Evolutionary conservation across 2,329 filamentous ascomycete species (phyloP).

Genomic region (Trichophyton equinum): DNA sequence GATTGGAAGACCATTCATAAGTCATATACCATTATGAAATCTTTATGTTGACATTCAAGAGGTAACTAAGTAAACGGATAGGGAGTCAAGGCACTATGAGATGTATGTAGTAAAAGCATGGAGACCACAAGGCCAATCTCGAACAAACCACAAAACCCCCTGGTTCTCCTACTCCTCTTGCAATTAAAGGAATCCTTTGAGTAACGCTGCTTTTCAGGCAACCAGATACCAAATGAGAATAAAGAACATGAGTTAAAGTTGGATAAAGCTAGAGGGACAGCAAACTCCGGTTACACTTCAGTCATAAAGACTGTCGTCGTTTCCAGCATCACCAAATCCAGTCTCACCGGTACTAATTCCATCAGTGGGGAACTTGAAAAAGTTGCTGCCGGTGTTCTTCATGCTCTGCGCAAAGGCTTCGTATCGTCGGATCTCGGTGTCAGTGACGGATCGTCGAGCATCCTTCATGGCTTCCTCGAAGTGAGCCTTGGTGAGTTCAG

Average conservation of each 20-base stretch:
- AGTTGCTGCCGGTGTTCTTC: slow-evolving; percentile 93
- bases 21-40: neutral
- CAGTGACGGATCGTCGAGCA: slow-evolving; percentile 83
- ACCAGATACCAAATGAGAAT: neutral
- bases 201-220: neutral
- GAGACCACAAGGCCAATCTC: neutral
- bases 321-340: slow-evolving; percentile 70
- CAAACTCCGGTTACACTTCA: slow-evolving; percentile 3
- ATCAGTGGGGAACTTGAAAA: slow-evolving; percentile 79
- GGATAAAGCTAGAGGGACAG: neutral
- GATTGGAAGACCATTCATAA: neutral
- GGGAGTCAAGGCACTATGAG: neutral
- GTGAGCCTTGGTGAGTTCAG: slow-evolving; percentile 87
- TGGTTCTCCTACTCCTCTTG: neutral
- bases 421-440: slow-evolving; percentile 95
- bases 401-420: slow-evolving; percentile 98
- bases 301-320: slow-evolving; percentile 95
- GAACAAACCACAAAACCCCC: neutral
- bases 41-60: neutral
- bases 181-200: neutral
- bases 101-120: neutral
- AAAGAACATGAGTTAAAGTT: neutral
- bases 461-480: slow-evolving; percentile 98
- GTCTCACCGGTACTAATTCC: slow-evolving; percentile 38
- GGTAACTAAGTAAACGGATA: neutral